phyloP scores from a whole-genome alignment of 1,284 basidiomycete genomes.

The Hymenochaete sp. region DNA sequence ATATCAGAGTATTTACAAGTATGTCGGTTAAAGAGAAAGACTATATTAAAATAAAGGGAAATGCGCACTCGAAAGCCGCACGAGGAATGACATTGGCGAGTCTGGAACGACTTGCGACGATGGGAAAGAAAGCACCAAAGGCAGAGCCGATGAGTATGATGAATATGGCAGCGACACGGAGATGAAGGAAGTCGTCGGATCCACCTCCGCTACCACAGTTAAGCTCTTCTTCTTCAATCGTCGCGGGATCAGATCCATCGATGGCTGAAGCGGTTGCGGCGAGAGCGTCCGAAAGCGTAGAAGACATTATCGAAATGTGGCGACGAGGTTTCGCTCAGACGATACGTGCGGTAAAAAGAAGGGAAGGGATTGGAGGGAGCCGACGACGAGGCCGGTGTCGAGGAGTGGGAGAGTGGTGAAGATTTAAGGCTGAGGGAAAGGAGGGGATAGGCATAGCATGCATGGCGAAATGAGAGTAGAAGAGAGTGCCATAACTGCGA shows the following conservation, averaged over 20 bases:
- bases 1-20: conserved; percentile 20
- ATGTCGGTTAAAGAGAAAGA: neutral
- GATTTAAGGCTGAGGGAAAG: neutral
- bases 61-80: conserved; percentile 60
- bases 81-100: conserved; percentile 52
- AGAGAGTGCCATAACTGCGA: no score
- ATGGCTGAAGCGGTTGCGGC: neutral
- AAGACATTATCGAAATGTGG: conserved; percentile 3
- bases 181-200: conserved; percentile 29
- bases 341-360: neutral
- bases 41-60: neutral
- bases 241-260: conserved; percentile 16
- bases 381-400: neutral
- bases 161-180: conserved; percentile 83
- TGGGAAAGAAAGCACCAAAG: conserved; percentile 76
- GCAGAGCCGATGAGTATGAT: conserved; percentile 69
- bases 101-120: conserved; percentile 56
- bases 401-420: neutral
- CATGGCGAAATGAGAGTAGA: neutral
- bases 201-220: conserved; percentile 32
- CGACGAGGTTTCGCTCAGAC: neutral
- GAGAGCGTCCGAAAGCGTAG: neutral
- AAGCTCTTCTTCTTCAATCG: conserved; percentile 14
- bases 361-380: neutral
- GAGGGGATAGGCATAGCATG: neutral